Percentiles rank a stretch among this genome's conserved stretches.
phyloP scores from a whole-genome alignment of 768 basidiomycete genomes.

The Favolaschia claudopus region DNA sequence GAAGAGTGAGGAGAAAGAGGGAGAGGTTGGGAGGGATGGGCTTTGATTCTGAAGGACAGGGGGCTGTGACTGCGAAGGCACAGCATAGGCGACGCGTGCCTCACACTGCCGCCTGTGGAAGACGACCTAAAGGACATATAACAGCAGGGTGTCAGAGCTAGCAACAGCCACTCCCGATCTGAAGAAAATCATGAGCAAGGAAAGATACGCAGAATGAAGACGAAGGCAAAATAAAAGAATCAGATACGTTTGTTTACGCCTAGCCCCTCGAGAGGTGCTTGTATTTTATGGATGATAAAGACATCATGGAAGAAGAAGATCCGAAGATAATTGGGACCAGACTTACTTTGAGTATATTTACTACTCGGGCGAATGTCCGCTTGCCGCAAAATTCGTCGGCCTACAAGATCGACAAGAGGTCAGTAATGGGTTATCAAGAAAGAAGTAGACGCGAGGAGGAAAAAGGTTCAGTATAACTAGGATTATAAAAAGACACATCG shows the following conservation, averaged over 20 bases:
- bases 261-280: slow-evolving; percentile 9
- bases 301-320: slow-evolving; percentile 8
- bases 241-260: slow-evolving; percentile 16
- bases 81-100: no score
- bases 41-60: no score
- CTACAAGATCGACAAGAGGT: no score
- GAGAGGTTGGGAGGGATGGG: no score
- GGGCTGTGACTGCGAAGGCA: no score
- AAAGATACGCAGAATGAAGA: not conserved
- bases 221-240: not conserved
- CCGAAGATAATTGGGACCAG: no score
- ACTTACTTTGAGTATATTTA: not conserved
- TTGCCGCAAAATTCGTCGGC: not conserved
- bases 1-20: no score
- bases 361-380: not conserved
- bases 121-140: no score
- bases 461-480: slow-evolving; percentile 37
- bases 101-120: no score
- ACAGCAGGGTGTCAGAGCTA: no score
- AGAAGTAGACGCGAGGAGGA: not conserved
- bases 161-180: no score
- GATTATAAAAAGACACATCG: slow-evolving; percentile 34
- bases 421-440: not conserved
- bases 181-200: not conserved
- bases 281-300: slow-evolving; percentile 24